Evolutionary conservation across 2,329 filamentous ascomycete genomes (phyloP), one percentile per base, ranked within the genome.

Genomic region (Penicillium hordei): DNA sequence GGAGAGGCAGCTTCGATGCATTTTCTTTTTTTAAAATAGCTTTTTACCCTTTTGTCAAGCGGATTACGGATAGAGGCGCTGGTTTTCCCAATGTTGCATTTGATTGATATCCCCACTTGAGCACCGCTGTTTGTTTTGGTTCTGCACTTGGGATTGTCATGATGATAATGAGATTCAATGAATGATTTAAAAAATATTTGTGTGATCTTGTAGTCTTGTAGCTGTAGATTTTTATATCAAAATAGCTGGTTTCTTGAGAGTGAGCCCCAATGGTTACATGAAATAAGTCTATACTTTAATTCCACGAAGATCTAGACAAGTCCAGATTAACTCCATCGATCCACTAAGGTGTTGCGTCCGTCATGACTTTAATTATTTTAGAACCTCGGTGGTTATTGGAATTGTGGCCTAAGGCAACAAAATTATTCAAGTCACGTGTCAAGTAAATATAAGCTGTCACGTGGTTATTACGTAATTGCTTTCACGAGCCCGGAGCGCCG

Each of bases 21-120:
- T 67, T 65, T 64, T 60, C 55, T 62, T 58, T 60, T 55, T 57
- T 19, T 44, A 38, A 31, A 54, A 23, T 55, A 52, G 48, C 48
- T 57, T 60, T 60, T 65, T 59, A 48, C 49, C 49, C 49, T 52
- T 65, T 58, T 65, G 49, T 58, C 50, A 58, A 68, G 65, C 64
- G 65, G 50, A 57, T 65, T 59, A 51, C 29, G 63, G 60, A 69
- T 73, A 72, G 68, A 73, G 70, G 70, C 70, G 70, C 68, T 66
- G 68, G 62, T 67, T 65, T 62, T 48, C 48, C 49, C 45, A 17
- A n/a, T 60, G 21, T 60, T 63, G 57, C 60, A 65, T 67, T 65
- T 62, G 64, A 66, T 64, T 57, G 64, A 66, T 66, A 67, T 66
- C 64, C 62, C 62, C 63, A 57, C 51, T 59, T 60, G 55, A 65